Conservation (phyloP, 768 basidiomycete genomes). For the Tephrocybe sp. region DNA sequence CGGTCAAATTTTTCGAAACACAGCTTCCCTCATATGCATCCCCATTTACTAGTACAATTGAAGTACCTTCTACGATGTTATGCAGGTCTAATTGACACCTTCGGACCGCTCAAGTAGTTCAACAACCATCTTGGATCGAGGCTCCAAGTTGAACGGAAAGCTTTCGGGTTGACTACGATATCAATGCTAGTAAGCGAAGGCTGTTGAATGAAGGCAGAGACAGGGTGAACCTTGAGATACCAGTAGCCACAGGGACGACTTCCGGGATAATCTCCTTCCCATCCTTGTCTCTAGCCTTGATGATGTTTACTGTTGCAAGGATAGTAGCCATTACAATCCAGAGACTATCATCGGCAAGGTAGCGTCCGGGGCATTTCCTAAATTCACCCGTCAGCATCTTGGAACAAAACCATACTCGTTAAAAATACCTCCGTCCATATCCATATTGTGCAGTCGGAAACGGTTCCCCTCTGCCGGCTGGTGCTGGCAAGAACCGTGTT, state of each 20-base stretch:
- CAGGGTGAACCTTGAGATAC: background rate
- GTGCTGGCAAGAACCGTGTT: constrained; percentile 33
- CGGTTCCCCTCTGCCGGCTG: constrained; percentile 12
- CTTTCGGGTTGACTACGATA: no score
- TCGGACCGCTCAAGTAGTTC: no score
- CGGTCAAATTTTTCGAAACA: no score
- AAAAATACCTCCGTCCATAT: constrained; percentile 20
- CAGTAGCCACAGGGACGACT: background rate
- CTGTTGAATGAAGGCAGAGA: no score
- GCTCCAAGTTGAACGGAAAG: no score
- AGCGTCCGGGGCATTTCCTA: constrained; percentile 37
- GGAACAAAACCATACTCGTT: background rate
- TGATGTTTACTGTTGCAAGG: constrained; percentile 30
- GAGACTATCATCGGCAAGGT: constrained; percentile 40
- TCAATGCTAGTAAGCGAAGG: no score
- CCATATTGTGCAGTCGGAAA: constrained; percentile 18
- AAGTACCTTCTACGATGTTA: no score
- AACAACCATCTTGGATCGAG: no score
- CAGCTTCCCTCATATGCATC: no score
- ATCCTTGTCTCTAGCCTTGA: constrained; percentile 28
- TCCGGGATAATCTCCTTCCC: constrained; percentile 34
- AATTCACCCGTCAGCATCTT: background rate
- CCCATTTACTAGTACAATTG: no score
- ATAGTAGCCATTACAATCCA: constrained; percentile 23
- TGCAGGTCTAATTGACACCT: no score